Conservation (phyloP, 768 basidiomycete genomes). For the Calvatia gigantea region DNA sequence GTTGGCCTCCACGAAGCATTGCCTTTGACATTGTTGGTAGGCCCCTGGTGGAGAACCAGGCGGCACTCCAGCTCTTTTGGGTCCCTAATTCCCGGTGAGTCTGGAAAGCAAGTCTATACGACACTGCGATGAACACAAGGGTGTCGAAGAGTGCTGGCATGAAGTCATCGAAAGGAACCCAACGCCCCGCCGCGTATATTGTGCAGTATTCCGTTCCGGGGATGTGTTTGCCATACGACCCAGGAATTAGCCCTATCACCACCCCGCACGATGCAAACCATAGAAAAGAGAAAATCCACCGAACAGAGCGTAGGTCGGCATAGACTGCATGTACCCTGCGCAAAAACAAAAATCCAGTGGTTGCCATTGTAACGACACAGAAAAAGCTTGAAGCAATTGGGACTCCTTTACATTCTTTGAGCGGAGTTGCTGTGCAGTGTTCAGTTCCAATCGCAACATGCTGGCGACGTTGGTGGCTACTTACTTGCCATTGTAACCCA, state of each 20-base stretch:
- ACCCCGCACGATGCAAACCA: constrained; percentile 25
- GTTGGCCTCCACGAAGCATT: constrained; percentile 27
- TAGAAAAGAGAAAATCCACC: constrained; percentile 22
- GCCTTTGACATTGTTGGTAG: constrained; percentile 22
- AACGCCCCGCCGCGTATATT: constrained; percentile 18
- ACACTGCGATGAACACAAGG: constrained; percentile 32
- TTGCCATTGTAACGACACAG: neutral
- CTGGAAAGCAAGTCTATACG: constrained; percentile 21
- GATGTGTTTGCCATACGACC: constrained; percentile 16
- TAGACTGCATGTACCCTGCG: constrained; percentile 30
- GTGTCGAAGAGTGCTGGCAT: constrained; percentile 24
- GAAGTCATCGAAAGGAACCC: constrained; percentile 20
- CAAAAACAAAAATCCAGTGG: constrained; percentile 26
- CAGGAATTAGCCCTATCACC: constrained; percentile 18
- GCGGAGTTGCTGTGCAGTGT: neutral
- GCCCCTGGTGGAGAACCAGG: constrained; percentile 17
- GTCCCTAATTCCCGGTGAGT: constrained; percentile 6
- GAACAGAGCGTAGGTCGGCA: constrained; percentile 16
- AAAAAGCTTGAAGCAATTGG: neutral
- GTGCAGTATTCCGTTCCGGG: constrained; percentile 31
- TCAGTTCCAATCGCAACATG: no score
- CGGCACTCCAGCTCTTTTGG: constrained; percentile 10
- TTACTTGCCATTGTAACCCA: no score
- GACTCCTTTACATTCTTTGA: neutral
- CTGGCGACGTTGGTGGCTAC: no score